Percentiles rank a stretch among this genome's conserved stretches.
phyloP scores from a whole-genome alignment of 1,139 yeast genomes.

The Kurtzmaniella quercitrusa region DNA sequence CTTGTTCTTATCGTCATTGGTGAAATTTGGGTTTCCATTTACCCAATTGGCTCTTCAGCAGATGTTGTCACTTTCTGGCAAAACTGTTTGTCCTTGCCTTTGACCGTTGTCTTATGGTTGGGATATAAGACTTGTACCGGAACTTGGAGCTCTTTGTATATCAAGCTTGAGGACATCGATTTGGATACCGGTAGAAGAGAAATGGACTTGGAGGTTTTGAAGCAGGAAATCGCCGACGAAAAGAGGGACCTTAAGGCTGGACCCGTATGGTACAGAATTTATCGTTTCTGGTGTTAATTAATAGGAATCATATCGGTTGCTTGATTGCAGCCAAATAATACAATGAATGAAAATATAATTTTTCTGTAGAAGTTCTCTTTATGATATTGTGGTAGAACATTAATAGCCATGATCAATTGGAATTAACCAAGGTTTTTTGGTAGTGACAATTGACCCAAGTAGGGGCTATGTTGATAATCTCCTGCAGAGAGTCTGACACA shows the following conservation, averaged over 20 bases:
- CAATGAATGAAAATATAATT: too few species aligned
- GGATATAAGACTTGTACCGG: constrained; percentile 20
- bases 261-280: constrained; percentile 32
- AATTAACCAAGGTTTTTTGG: too few species aligned
- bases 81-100: constrained; percentile 47
- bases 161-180: constrained; percentile 40
- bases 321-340: too few species aligned
- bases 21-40: constrained; percentile 45
- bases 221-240: constrained; percentile 45
- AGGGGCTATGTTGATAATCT: too few species aligned
- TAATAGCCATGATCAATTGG: too few species aligned
- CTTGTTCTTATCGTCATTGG: constrained; percentile 41
- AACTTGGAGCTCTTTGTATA: constrained; percentile 24
- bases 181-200: constrained; percentile 51
- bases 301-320: neutral
- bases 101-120: constrained; percentile 35
- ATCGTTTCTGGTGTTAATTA: constrained; percentile 36
- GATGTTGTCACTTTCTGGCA: constrained; percentile 36
- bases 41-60: constrained; percentile 36
- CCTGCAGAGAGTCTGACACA: too few species aligned
- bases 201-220: constrained; percentile 40
- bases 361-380: too few species aligned
- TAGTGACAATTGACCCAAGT: too few species aligned
- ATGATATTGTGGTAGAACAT: too few species aligned
- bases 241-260: constrained; percentile 20